Conservation (phyloP, 768 basidiomycete species). For the Boletus huronensis region DNA sequence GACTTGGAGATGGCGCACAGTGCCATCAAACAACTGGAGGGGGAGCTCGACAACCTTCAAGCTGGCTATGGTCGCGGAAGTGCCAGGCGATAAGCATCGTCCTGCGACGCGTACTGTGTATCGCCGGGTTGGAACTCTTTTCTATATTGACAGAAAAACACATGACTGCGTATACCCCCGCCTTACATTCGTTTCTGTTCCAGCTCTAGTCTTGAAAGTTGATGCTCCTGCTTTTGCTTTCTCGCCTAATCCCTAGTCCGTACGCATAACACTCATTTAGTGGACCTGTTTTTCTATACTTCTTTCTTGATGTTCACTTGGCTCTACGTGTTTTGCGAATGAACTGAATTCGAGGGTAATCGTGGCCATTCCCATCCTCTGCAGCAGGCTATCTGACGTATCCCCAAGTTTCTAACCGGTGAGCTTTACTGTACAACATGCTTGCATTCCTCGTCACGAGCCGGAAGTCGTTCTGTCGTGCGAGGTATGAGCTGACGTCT, state of each 20-base stretch:
- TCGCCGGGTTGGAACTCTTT: conserved; percentile 5
- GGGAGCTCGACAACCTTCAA: conserved; percentile 86
- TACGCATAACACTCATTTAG: conserved; percentile 24
- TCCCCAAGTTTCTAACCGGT: no score
- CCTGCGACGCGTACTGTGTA: not conserved
- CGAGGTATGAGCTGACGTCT: no score
- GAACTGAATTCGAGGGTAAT: conserved; percentile 4
- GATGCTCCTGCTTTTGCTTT: conserved; percentile 2
- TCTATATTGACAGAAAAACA: conserved; percentile 5
- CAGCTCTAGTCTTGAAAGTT: conserved; percentile 6
- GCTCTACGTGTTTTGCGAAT: conserved; percentile 13
- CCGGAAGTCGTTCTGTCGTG: no score
- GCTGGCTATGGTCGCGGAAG: conserved; percentile 76
- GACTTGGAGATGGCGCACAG: conserved; percentile 92
- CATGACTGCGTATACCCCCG: conserved; percentile 27
- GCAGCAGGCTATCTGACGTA: no score
- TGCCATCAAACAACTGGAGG: conserved; percentile 87
- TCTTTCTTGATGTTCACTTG: conserved; percentile 11
- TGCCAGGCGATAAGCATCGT: conserved; percentile 26
- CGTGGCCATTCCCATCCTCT: no score
- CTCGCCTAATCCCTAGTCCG: not conserved
- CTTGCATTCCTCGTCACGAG: no score
- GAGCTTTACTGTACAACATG: no score
- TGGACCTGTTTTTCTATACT: conserved; percentile 9
- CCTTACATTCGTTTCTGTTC: conserved; percentile 20